Base-by-base conservation (phyloP, 164 flowering plant species). In the Vitis amurensis region DNA sequence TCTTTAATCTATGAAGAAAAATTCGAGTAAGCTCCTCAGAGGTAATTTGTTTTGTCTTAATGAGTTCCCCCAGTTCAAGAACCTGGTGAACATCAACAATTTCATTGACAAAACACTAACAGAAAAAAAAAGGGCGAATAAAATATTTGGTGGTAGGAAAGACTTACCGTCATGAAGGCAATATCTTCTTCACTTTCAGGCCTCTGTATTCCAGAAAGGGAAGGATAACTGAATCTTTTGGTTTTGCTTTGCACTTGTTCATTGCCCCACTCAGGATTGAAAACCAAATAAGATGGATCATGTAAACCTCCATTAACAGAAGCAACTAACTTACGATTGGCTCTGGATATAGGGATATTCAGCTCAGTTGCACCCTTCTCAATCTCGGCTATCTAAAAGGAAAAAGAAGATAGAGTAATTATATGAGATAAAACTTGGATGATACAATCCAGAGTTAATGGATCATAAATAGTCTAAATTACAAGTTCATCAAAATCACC, bases 111-210 rank as follows among this genome's bases (percentile, higher is more conserved):
- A 13, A 60, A 51, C 44, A 4, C 44, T 31, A 17, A 55, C n/a
- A 17, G 19, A 64, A 55, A 12, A 10, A 2, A 10, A 51, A 23
- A 23, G 2, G 12, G 8, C 8, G 16, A 53, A 8, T 23, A 2
- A n/a, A 44, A 27, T 16, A 19, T 63, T n/a, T 30, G 23, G 17
- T 9, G 10, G 44, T 2, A 47, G 37, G 14, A 63, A 56, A 17
- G 57, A 71, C 82, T 76, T 78, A 88, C 98, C 76, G 84, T 92
- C 98, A 94, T 86, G 78, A 84, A 92, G 50, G 93, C 95, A 59
- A 94, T 85, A 71, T 91, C 93, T 66, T 84, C 89, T 51, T 85
- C 87, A 55, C 17, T 63, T 11, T 77, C 69, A 9, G 91, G 95
- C 74, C 23, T 87, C 63, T 61, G 67, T 30, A 88, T 59, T 17